Conservation (phyloP, 1,139 yeast species). For the Nakaseomyces sp. region DNA sequence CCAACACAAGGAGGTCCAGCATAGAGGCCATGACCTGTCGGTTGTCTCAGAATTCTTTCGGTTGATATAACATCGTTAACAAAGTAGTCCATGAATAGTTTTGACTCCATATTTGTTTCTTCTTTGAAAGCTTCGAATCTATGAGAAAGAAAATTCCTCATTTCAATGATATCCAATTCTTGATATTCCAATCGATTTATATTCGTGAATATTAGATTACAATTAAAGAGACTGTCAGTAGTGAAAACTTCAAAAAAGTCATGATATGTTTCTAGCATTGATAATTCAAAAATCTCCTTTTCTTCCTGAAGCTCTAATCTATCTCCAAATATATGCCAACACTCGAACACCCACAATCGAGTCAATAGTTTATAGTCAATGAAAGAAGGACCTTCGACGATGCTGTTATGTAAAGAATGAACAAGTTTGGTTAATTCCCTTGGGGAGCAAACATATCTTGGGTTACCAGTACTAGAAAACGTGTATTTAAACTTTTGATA, state of each 20-base stretch:
- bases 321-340: slow-evolving; percentile 66
- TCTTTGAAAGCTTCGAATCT: slow-evolving; percentile 67
- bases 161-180: slow-evolving; percentile 44
- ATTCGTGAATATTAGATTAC: slow-evolving; percentile 33
- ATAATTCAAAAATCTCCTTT: not conserved
- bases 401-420: slow-evolving; percentile 60
- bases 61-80: slow-evolving; percentile 69
- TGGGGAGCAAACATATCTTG: slow-evolving; percentile 76
- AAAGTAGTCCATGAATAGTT: slow-evolving; percentile 62
- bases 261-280: not conserved
- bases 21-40: slow-evolving; percentile 83
- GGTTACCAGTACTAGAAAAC: slow-evolving; percentile 34
- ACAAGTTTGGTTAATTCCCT: slow-evolving; percentile 88
- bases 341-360: slow-evolving; percentile 78
- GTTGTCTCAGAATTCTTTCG: slow-evolving; percentile 74
- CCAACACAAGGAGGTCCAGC: slow-evolving; percentile 88
- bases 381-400: slow-evolving; percentile 33
- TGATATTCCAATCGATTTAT: slow-evolving; percentile 66
- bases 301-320: slow-evolving; percentile 36
- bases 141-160: slow-evolving; percentile 50
- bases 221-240: slow-evolving; percentile 6
- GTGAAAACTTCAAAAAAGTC: not conserved
- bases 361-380: slow-evolving; percentile 31
- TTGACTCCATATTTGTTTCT: slow-evolving; percentile 55
- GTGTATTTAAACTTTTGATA: slow-evolving; percentile 40